Conservation (phyloP, 2,329 filamentous ascomycete species). For the Cyclaneusma minus region DNA sequence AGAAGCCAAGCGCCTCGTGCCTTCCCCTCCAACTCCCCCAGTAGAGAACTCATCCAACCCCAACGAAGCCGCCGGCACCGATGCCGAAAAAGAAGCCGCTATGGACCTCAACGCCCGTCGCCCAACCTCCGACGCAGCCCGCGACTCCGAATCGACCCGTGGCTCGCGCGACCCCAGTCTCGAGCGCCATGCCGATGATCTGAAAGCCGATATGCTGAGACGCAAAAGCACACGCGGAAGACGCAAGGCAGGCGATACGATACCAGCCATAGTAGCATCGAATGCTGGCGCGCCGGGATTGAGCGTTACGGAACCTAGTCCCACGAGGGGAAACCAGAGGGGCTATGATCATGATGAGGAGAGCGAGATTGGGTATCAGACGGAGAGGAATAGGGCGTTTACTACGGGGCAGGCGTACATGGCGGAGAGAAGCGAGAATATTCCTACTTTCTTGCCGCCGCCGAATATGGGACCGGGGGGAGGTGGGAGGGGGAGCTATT, state of each 20-base stretch:
- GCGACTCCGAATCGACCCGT: conserved; percentile 4
- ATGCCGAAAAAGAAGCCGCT: conserved; percentile 23
- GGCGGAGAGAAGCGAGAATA: too few relatives aligned
- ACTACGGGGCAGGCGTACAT: too few relatives aligned
- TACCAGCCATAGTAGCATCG: conserved; percentile 1
- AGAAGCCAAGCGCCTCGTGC: conserved; percentile 50
- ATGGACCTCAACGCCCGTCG: conserved; percentile 20
- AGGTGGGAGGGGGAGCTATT: too few relatives aligned
- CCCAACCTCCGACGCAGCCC: conserved; percentile 24
- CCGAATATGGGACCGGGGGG: too few relatives aligned
- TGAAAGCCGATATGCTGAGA: conserved; percentile 13
- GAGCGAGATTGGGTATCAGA: conserved; percentile 9
- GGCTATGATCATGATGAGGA: conserved; percentile 10
- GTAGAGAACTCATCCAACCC: not conserved
- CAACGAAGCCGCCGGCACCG: not conserved
- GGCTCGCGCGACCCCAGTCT: conserved; percentile 9
- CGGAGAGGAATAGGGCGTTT: too few relatives aligned
- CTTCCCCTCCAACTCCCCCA: conserved; percentile 16
- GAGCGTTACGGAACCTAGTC: conserved; percentile 7
- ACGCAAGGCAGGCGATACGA: conserved; percentile 3
- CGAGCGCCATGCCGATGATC: too few relatives aligned
- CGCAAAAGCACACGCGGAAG: conserved; percentile 14
- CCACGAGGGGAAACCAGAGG: conserved; percentile 2
- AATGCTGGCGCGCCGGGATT: conserved; percentile 4
- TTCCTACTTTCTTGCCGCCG: too few relatives aligned